Conservation (phyloP, 164 flowering plant species). For the Cinnamomum chago region DNA sequence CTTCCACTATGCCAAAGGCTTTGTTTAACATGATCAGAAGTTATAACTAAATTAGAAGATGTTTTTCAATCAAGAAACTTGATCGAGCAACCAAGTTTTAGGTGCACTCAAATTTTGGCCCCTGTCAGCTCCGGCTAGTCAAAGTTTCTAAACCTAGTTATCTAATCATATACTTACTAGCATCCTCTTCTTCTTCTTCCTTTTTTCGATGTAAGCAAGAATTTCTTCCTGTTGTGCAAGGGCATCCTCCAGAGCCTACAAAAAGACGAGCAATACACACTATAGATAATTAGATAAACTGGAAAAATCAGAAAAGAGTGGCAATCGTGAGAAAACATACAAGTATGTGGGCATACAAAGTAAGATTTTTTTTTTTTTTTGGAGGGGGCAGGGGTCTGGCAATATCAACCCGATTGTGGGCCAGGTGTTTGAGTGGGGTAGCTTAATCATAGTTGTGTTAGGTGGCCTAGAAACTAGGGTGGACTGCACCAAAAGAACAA, state of each 20-base stretch:
- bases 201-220: constrained; percentile 65
- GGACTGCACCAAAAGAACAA: too few species aligned
- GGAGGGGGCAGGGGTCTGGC: too few species aligned
- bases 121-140: not conserved
- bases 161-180: constrained; percentile 18
- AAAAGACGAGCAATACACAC: not conserved
- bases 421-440: not conserved
- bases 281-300: not conserved
- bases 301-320: too few species aligned
- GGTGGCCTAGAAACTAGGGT: not conserved
- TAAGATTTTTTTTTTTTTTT: too few species aligned
- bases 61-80: not conserved
- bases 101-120: too few species aligned
- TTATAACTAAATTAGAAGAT: not conserved
- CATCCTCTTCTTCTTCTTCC: constrained; percentile 66
- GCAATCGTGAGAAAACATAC: not conserved
- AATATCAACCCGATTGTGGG: not conserved
- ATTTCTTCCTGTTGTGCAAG: constrained; percentile 51
- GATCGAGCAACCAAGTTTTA: not conserved
- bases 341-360: not conserved
- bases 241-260: constrained; percentile 68
- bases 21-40: not conserved
- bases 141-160: not conserved
- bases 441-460: not conserved
- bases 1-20: not conserved